phyloP scores from a whole-genome alignment of 352 stramenopile species.

The Pythium biforme region DNA sequence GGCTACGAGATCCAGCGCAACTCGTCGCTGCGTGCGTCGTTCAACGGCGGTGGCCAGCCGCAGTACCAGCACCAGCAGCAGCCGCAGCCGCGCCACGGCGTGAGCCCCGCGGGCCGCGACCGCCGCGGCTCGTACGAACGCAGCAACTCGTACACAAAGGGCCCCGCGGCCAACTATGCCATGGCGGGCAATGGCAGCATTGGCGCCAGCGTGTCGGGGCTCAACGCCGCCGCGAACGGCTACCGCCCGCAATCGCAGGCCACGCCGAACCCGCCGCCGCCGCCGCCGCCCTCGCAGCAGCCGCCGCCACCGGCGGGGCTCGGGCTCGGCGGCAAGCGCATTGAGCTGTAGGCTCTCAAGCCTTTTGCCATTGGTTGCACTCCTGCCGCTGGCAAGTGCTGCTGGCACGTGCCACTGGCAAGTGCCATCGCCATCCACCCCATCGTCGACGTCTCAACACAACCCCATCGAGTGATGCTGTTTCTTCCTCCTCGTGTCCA shows the following conservation, averaged over 20 bases:
- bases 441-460: too few relatives aligned
- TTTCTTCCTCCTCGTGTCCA: neutral
- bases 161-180: slow-evolving; percentile 9
- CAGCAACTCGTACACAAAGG: slow-evolving; percentile 35
- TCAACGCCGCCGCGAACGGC: slow-evolving; percentile 15
- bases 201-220: slow-evolving; percentile 1
- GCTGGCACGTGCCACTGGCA: neutral
- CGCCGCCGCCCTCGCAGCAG: slow-evolving; percentile 5
- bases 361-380: too few relatives aligned
- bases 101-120: slow-evolving; percentile 30
- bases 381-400: too few relatives aligned
- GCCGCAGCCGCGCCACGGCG: slow-evolving; percentile 44
- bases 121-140: slow-evolving; percentile 31
- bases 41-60: slow-evolving; percentile 27
- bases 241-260: slow-evolving; percentile 2
- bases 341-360: slow-evolving; percentile 65
- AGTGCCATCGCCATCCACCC: neutral
- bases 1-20: slow-evolving; percentile 31
- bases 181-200: neutral
- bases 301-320: slow-evolving; percentile 8
- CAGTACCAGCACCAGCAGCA: slow-evolving; percentile 25
- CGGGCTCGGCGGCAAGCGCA: slow-evolving; percentile 53
- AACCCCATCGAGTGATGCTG: too few relatives aligned
- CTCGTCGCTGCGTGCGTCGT: slow-evolving; percentile 35
- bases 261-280: slow-evolving; percentile 3